Percentiles rank a stretch among this genome's conserved stretches.
These are phyloP conservation scores for Erysimum cheiranthoides DNA, from an alignment of 345 rosid genomes.

Conservation along the genomic window DNA sequence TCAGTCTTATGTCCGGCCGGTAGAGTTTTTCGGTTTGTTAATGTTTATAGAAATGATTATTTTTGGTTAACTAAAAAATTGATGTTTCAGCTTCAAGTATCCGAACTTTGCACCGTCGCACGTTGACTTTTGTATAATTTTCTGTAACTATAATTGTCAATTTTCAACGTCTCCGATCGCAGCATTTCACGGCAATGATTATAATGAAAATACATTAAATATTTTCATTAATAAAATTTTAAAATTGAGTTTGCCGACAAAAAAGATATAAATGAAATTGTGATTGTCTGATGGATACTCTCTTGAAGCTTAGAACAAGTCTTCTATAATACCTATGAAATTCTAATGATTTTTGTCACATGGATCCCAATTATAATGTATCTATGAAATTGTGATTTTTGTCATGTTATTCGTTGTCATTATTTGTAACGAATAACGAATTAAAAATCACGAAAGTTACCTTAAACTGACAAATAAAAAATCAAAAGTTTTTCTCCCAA, in stretches of 20 bases:
- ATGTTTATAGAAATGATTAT: conserved; percentile 20
- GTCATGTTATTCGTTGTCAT: too few species aligned
- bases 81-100: neutral
- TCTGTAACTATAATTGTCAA: neutral
- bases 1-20: conserved; percentile 86
- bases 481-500: neutral
- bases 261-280: neutral
- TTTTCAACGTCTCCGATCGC: neutral
- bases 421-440: conserved; percentile 10
- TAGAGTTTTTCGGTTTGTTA: conserved; percentile 40
- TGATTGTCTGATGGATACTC: conserved; percentile 1
- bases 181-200: conserved; percentile 20
- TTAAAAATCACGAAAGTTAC: neutral
- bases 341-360: neutral
- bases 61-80: conserved; percentile 1
- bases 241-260: neutral
- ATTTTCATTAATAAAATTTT: neutral
- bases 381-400: too few species aligned
- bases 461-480: neutral
- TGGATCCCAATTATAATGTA: too few species aligned
- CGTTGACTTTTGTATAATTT: conserved; percentile 7
- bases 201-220: neutral
- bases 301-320: neutral
- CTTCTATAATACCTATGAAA: neutral
- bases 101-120: too few species aligned